Evolutionary conservation across 768 basidiomycete genomes (phyloP), one percentile per base, ranked within the genome.

Genomic region (Calocera cornea): DNA sequence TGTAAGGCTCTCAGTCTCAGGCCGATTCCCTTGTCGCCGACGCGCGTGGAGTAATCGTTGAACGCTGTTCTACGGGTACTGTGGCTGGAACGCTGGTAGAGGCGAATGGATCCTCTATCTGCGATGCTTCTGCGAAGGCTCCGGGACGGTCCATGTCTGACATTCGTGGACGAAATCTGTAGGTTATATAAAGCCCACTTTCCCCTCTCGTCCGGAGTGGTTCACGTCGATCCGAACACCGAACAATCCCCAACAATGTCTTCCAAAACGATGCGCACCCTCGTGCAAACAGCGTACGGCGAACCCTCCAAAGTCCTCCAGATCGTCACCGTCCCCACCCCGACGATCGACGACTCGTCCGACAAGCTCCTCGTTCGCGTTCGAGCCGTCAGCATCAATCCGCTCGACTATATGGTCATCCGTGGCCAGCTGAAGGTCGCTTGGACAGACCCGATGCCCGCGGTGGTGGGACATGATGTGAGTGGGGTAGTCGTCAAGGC

Each of bases 401-500:
- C 54, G 2, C 14, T 60, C 11, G 54, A 60, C 54, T 14, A 10
- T 19, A 16, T 60, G 27, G 14, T 29, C 54, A 12, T 60, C 16
- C 24, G 22, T 10, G 54, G 54, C 7, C 5, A 33, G 27, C 31
- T 27, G 22, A 27, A 22, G 2, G 10, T 27, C 14, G 24, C 27
- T 10, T 60, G 27, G 31, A 27, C 27, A 27, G 31, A 33, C 54
- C 36, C 54, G 31, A 29, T 60, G 27, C 54, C 54, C 7, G 24
- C 22, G 24, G 14, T 10, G 2, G 54, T 60, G 16, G 54, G 54
- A 10, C 31, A 16, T 27, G 54, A 60, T 31, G 54, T 60, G 11
- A 60, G 54, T 60, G 54, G 54, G 31, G 54, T 60, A 10, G 54
- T 60, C 31, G 54, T 60, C 7, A 60, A 60, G 54, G 54, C 54